Evolutionary conservation across 352 stramenopile genomes (phyloP).

Genomic region (Pythium folliculosum): DNA sequence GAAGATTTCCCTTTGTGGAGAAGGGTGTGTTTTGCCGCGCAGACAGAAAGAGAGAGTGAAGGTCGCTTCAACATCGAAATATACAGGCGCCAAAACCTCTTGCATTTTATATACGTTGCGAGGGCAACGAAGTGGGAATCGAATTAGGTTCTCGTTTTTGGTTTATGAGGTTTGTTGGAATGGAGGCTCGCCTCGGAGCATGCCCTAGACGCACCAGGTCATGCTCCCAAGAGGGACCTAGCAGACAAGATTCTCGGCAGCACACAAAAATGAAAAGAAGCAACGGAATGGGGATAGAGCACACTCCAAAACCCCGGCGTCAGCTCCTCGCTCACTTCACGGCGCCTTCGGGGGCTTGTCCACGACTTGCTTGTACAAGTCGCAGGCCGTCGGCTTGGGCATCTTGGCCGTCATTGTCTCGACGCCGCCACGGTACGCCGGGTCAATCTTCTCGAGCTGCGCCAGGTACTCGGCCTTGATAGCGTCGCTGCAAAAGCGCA

Average conservation of each 20-base stretch:
- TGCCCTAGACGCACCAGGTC: too few species aligned
- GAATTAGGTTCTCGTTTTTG: not conserved
- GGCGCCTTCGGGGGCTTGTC: slow-evolving; percentile 21
- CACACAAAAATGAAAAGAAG: too few species aligned
- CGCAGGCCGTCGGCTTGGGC: slow-evolving; percentile 15
- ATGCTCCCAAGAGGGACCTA: not conserved
- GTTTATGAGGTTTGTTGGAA: not conserved
- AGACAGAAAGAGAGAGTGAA: not conserved
- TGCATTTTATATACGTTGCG: not conserved
- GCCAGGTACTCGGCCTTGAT: slow-evolving; percentile 29
- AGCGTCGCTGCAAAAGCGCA: slow-evolving; percentile 28
- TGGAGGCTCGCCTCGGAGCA: too few species aligned
- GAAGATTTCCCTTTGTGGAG: slow-evolving; percentile 1
- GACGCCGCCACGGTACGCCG: slow-evolving; percentile 28
- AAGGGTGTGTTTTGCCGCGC: not conserved
- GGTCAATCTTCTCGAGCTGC: slow-evolving; percentile 33
- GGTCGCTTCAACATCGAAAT: slow-evolving; percentile 14
- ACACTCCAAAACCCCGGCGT: not conserved
- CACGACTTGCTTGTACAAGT: slow-evolving; percentile 30
- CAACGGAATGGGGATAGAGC: too few species aligned
- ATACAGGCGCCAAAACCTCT: not conserved
- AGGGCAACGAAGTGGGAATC: not conserved
- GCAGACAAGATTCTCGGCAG: too few species aligned
- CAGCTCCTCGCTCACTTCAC: not conserved
- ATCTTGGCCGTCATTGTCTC: slow-evolving; percentile 20